Base-by-base conservation (phyloP, 176 grass and related monocot species). In the Metroxylon sagu region DNA sequence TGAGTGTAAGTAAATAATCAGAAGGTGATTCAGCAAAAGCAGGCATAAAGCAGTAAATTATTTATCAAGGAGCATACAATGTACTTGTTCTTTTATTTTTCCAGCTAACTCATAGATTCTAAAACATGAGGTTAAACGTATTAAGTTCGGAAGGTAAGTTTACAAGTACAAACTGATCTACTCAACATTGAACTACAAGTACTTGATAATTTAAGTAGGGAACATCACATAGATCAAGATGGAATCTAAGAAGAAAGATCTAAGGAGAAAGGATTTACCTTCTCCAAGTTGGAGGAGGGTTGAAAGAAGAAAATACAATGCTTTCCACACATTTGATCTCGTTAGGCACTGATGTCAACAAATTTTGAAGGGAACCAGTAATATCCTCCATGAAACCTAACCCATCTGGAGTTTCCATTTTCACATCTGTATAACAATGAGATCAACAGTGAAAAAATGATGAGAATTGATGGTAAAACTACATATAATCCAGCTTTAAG, bases 211-310 rank as follows among this genome's bases (percentile, higher is more conserved):
- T 4, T 18, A 4, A 74, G 49, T 29, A 50, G 5, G 68, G 5
- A 62, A 48, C 35, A 43, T 43, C 0, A 43, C 8, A 12, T 10
- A 43, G 35, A 43, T 43, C 35, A 43, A 43, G 35, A 43, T 43
- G 18, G n/a, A 61, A 52, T 39, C 18, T 4, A 35, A 28, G 28
- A 19, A 19, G 35, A 26, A 10, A 48, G 49, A 50, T 66, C 35
- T 43, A 43, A 43, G 5, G 8, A 43, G 31, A 31, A 48, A 52
- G 67, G 4, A 74, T 35, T 74, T 74, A 95, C 94, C 85, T 88
- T 64, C 94, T 88, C 65, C 89, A 83, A 80, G 71, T 89, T 14
- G 94, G 94, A 17, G 94, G 94, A 89, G 94, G 94, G 62, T 98
- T 98, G 50, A 98, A 89, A 49, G 87, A 92, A 31, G 88, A 98